Evolutionary conservation across 345 rosid genomes (phyloP).

Genomic region (Salix viminalis): DNA sequence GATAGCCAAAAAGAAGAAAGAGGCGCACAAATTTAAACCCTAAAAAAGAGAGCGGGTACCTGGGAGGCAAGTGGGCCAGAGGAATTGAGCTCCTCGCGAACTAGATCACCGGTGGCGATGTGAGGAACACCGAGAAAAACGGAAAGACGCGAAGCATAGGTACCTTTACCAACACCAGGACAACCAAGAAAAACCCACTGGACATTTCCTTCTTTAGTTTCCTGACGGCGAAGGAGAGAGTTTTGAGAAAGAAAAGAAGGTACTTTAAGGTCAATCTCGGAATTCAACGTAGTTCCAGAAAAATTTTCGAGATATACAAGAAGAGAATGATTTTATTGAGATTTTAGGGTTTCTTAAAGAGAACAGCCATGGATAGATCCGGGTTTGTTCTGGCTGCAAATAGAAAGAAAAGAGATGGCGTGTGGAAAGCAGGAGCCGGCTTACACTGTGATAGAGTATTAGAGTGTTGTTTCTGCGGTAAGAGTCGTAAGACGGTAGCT

Average conservation of each 20-base stretch:
- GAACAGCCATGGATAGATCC: slow-evolving; percentile 12
- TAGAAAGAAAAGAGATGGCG: neutral
- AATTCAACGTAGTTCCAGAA: slow-evolving; percentile 30
- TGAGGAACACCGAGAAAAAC: slow-evolving; percentile 79
- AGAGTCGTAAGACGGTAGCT: too few species aligned
- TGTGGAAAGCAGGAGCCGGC: neutral
- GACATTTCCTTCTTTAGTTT: slow-evolving; percentile 40
- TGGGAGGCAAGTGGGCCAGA: slow-evolving; percentile 70
- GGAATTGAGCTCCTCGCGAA: slow-evolving; percentile 83
- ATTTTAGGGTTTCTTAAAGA: neutral
- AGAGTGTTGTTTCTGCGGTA: too few species aligned
- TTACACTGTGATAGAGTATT: neutral
- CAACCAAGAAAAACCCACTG: slow-evolving; percentile 99
- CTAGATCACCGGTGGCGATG: slow-evolving; percentile 98
- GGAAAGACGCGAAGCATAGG: slow-evolving; percentile 91
- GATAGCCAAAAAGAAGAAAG: neutral
- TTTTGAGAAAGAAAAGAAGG: slow-evolving; percentile 19
- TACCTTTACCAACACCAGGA: slow-evolving; percentile 98
- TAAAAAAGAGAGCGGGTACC: slow-evolving; percentile 33
- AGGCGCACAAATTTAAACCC: neutral
- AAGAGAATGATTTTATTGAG: neutral
- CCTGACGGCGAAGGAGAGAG: slow-evolving; percentile 18
- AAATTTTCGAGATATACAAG: slow-evolving; percentile 4
- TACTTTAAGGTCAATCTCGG: slow-evolving; percentile 37
- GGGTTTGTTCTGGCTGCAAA: neutral